These are phyloP conservation scores for Metschnikowia sp. DNA, from an alignment of 805 yeast species.

Conservation along the genomic window DNA sequence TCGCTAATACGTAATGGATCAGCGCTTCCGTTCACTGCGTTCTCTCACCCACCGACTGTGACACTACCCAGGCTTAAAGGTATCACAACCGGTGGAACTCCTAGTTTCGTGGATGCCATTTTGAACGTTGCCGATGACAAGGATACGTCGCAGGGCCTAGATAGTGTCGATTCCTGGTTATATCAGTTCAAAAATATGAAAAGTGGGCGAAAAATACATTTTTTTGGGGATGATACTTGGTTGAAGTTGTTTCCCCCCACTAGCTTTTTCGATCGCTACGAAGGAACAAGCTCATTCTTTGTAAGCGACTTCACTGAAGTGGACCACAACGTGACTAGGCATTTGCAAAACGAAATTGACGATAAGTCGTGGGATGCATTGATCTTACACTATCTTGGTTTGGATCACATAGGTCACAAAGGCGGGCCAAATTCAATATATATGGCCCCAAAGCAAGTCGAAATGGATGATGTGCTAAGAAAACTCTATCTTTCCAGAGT, in stretches of 20 bases:
- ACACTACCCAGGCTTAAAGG: slow-evolving; percentile 93
- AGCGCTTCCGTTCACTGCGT: slow-evolving; percentile 89
- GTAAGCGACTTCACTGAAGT: slow-evolving; percentile 95
- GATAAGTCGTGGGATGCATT: slow-evolving; percentile 71
- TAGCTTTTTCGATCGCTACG: slow-evolving; percentile 54
- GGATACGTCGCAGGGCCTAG: slow-evolving; percentile 60
- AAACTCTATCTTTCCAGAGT: slow-evolving; percentile 40
- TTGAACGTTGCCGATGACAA: slow-evolving; percentile 91
- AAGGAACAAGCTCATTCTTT: slow-evolving; percentile 91
- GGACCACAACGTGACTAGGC: slow-evolving; percentile 89
- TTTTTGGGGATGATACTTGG: slow-evolving; percentile 99
- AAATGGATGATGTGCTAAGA: slow-evolving; percentile 73
- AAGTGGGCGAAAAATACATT: slow-evolving; percentile 51
- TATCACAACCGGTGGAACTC: slow-evolving; percentile 90
- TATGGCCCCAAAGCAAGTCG: slow-evolving; percentile 80
- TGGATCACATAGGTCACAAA: slow-evolving; percentile 97
- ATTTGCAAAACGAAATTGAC: slow-evolving; percentile 58
- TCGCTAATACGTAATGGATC: slow-evolving; percentile 56
- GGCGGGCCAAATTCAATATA: slow-evolving; percentile 82
- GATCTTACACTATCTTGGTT: slow-evolving; percentile 85
- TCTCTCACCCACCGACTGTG: slow-evolving; percentile 93
- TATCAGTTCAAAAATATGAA: slow-evolving; percentile 50
- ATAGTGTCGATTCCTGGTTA: slow-evolving; percentile 84
- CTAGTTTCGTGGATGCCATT: slow-evolving; percentile 91
- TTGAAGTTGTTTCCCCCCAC: slow-evolving; percentile 71